Evolutionary conservation across 1,139 yeast species (phyloP), one percentile per base, ranked within the genome.

Genomic region (Saccharomyces uvarum): DNA sequence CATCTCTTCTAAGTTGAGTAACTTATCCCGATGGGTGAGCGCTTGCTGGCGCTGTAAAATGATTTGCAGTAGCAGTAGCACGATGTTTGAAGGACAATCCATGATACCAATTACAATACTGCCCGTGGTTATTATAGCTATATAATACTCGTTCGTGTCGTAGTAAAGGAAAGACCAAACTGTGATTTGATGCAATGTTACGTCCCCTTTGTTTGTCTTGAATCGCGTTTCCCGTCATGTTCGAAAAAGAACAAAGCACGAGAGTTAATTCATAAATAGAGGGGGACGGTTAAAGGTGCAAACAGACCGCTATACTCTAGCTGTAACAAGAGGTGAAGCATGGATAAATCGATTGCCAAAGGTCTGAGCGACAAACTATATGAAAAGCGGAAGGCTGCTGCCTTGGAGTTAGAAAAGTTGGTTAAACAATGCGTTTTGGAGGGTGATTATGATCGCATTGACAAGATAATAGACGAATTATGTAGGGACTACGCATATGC

Each of bases 321-420:
- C 24, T 19, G 11, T 24, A n/a, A 38, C 24, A 38, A 19, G 24
- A 38, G 19, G n/a, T 48, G 14, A 19, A 50, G 28, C 16, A 61
- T 76, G 77, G 98, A 91, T 60, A 81, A 83, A 63, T 79, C 88
- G 28, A 81, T 90, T 55, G 79, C 84, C 59, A 86, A 88, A 69
- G 97, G 96, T 50, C 79, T 93, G 52, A 83, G 87, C 61, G 97
- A 95, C 70, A 84, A 95, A 57, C 82, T 93, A 50, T 93, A 93
- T 69, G 99, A 95, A 65, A 91, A 90, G 71, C 81, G 99, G 51
- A 93, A 93, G 68, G 86, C 93, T 2, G 95, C 98, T 0, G 99
- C 99, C 0, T 78, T 87, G 59, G 97, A 90, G 67, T 77, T 93
- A 52, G 99, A 93, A 68, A 82, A 85, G 57, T 77, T 84, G 16